A percentile compares a stretch with the other conserved stretches of the same genome.
These are phyloP conservation scores for Calonectria multiphialidica DNA, from an alignment of 2,329 filamentous ascomycete genomes.

Conservation along the genomic window DNA sequence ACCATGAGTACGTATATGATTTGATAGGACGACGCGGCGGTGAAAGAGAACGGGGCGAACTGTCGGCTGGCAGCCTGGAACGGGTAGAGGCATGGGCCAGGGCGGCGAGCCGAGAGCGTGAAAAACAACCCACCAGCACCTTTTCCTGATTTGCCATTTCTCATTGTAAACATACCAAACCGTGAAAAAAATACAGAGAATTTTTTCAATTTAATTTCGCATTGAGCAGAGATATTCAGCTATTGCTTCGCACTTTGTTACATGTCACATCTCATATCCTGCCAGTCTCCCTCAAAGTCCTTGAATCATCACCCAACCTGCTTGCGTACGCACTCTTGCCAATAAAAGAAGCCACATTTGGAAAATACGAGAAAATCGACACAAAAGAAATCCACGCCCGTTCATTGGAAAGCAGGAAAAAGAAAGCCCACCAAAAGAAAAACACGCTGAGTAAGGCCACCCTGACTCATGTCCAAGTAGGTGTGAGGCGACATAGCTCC, in stretches of 20 bases:
- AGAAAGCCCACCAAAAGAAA: neutral
- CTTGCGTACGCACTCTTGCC: neutral
- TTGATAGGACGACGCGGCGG: neutral
- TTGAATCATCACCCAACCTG: neutral
- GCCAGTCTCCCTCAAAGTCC: neutral
- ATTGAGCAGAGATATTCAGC: neutral
- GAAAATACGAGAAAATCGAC: neutral
- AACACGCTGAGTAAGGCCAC: neutral
- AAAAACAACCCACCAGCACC: neutral
- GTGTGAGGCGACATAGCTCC: neutral
- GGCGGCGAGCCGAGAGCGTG: neutral
- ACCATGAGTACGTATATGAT: neutral
- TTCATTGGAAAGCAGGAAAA: neutral
- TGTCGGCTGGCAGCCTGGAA: neutral
- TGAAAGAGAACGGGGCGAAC: neutral
- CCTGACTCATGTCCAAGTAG: conserved; percentile 8
- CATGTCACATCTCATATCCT: neutral
- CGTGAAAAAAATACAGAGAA: neutral
- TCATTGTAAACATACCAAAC: neutral
- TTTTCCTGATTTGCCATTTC: neutral
- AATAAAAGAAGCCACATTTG: neutral
- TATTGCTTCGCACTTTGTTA: neutral
- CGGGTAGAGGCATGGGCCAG: neutral
- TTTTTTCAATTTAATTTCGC: neutral
- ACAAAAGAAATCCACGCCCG: neutral